These are phyloP conservation scores for Geotrichum siamense DNA, from an alignment of 1,139 yeast genomes.

Conservation along the genomic window DNA sequence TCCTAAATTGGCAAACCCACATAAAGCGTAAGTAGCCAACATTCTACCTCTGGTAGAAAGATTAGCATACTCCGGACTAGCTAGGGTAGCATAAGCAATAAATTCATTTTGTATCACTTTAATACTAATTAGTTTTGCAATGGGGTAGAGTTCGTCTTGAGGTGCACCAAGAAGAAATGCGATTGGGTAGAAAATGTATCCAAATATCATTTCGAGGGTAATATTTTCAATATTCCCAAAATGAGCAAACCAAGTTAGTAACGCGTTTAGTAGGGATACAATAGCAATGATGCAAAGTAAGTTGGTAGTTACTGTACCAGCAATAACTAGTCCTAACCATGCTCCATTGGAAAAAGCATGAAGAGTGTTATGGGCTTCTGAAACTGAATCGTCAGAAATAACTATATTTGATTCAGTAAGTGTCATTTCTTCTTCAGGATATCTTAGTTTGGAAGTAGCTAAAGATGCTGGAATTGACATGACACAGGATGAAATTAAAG, in stretches of 20 bases:
- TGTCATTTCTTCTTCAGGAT: constrained; percentile 55
- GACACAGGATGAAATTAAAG: constrained; percentile 58
- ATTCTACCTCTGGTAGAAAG: constrained; percentile 50
- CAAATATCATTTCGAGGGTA: constrained; percentile 50
- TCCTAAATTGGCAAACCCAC: constrained; percentile 62
- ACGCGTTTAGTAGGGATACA: constrained; percentile 52
- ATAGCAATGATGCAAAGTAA: constrained; percentile 57
- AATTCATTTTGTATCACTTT: constrained; percentile 60
- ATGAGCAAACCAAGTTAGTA: constrained; percentile 57
- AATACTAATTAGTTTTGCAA: constrained; percentile 49
- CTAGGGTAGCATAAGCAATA: constrained; percentile 47
- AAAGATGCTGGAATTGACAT: constrained; percentile 64
- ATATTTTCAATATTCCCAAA: constrained; percentile 49
- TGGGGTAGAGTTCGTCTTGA: constrained; percentile 46
- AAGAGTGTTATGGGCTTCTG: constrained; percentile 47
- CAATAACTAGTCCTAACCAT: constrained; percentile 51
- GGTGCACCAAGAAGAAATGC: constrained; percentile 59
- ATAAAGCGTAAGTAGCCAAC: constrained; percentile 57
- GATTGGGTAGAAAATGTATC: constrained; percentile 55
- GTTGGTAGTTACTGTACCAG: constrained; percentile 52
- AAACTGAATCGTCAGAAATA: constrained; percentile 38
- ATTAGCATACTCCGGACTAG: constrained; percentile 40
- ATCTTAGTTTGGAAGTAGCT: constrained; percentile 55
- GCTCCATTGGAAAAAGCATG: constrained; percentile 63
- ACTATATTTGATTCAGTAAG: constrained; percentile 51